A percentile compares a stretch with the other conserved stretches of the same genome.
These are phyloP conservation scores for Coemansia sp. DNA, from an alignment of 192 early-diverging fungal species.

Conservation along the genomic window DNA sequence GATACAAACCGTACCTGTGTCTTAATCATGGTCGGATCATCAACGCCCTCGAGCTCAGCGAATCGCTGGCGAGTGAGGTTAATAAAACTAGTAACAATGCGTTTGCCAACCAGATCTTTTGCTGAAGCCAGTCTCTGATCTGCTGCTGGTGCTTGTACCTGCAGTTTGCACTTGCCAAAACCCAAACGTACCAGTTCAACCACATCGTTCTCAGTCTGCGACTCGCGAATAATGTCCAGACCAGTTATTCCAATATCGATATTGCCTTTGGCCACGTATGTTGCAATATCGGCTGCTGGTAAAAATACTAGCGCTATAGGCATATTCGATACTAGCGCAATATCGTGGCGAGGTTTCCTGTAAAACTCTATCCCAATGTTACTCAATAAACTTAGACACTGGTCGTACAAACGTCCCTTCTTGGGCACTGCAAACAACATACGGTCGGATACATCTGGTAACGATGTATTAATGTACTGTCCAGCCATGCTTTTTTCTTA, in stretches of 20 bases:
- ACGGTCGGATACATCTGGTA: slow-evolving; percentile 58
- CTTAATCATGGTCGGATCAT: slow-evolving; percentile 42
- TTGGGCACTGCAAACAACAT: slow-evolving; percentile 97
- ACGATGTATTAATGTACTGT: slow-evolving; percentile 31
- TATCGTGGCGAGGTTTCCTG: slow-evolving; percentile 93
- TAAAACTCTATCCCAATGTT: slow-evolving; percentile 96
- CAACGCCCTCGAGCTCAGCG: slow-evolving; percentile 67
- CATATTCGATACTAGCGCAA: slow-evolving; percentile 91
- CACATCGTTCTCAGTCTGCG: slow-evolving; percentile 67
- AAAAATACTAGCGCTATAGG: slow-evolving; percentile 94
- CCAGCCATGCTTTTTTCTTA: slow-evolving; percentile 12
- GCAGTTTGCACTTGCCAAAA: slow-evolving; percentile 92
- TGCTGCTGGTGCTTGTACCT: slow-evolving; percentile 83
- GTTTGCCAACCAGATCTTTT: slow-evolving; percentile 81
- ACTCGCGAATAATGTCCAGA: slow-evolving; percentile 91
- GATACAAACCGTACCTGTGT: slow-evolving; percentile 86
- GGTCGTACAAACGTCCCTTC: slow-evolving; percentile 94
- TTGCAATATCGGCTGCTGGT: slow-evolving; percentile 93
- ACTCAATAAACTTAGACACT: slow-evolving; percentile 75
- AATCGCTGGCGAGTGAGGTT: slow-evolving; percentile 70
- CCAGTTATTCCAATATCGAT: slow-evolving; percentile 98
- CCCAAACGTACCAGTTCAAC: slow-evolving; percentile 72
- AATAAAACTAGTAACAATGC: slow-evolving; percentile 92
- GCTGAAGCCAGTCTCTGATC: slow-evolving; percentile 45
- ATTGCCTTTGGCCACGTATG: slow-evolving; percentile 93